Evolutionary conservation across 495 filamentous ascomycete genomes (phyloP).

Genomic region (Xylaria flabelliformis): DNA sequence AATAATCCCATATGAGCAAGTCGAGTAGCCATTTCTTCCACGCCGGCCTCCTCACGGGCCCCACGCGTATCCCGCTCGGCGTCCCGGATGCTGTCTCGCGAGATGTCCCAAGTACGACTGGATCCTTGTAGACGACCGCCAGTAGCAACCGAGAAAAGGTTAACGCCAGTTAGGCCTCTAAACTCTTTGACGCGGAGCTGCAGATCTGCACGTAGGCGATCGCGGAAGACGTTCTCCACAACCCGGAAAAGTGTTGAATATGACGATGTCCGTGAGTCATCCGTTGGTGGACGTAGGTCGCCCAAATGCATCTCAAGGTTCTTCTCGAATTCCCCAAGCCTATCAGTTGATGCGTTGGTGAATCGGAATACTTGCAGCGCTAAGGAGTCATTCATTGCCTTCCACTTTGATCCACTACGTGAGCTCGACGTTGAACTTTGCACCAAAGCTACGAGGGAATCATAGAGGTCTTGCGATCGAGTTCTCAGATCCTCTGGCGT

Average conservation of each 20-base stretch:
- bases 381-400: constrained; percentile 48
- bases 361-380: constrained; percentile 61
- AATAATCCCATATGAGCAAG: constrained; percentile 80
- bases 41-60: constrained; percentile 55
- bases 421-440: constrained; percentile 47
- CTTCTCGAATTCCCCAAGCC: constrained; percentile 53
- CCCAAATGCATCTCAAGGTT: constrained; percentile 46
- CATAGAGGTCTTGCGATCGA: constrained; percentile 47
- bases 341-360: constrained; percentile 51
- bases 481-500: constrained; percentile 42
- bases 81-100: constrained; percentile 35
- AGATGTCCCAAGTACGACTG: constrained; percentile 35
- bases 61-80: constrained; percentile 43
- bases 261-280: background rate
- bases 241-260: constrained; percentile 44
- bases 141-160: constrained; percentile 59
- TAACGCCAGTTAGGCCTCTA: constrained; percentile 54
- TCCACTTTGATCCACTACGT: constrained; percentile 48
- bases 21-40: constrained; percentile 73
- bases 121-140: constrained; percentile 45
- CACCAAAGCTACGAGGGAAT: constrained; percentile 53
- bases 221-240: constrained; percentile 50
- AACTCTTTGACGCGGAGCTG: constrained; percentile 56
- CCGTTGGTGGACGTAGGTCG: constrained; percentile 36
- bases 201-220: constrained; percentile 50